Conservation (phyloP, 495 filamentous ascomycete species). For the Tuber indicum region DNA sequence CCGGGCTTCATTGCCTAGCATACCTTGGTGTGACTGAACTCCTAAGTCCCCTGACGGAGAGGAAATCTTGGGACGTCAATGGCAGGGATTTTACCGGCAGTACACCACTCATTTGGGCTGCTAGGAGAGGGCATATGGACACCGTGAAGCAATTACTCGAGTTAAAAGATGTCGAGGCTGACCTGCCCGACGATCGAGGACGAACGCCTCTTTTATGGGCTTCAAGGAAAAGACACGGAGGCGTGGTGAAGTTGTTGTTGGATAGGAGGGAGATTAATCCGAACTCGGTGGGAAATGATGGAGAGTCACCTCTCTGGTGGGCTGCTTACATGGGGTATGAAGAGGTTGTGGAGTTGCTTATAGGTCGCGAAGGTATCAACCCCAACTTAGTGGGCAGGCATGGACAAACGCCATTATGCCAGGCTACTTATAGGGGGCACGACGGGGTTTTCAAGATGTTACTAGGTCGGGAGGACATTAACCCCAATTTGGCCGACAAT, state of each 20-base stretch:
- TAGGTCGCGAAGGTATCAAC: background rate
- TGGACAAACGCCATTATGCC: background rate
- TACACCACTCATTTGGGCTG: background rate
- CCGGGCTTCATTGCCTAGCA: background rate
- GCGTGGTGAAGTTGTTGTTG: background rate
- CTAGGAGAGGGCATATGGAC: background rate
- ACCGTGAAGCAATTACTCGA: background rate
- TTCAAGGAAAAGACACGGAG: background rate
- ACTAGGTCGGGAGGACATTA: background rate
- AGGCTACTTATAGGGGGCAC: background rate
- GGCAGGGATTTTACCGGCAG: background rate
- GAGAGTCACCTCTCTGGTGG: background rate
- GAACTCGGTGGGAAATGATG: background rate
- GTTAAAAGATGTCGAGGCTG: background rate
- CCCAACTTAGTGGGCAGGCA: background rate
- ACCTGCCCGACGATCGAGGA: background rate
- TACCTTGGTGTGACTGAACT: background rate
- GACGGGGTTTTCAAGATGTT: background rate
- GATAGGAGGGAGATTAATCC: background rate
- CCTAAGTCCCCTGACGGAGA: background rate
- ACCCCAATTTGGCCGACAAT: slow-evolving; percentile 1
- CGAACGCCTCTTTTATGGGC: background rate
- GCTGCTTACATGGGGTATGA: background rate
- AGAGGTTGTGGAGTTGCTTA: slow-evolving; percentile 7
- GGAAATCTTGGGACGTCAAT: background rate